Evolutionary conservation across 2,329 filamentous ascomycete genomes (phyloP).

Genomic region (Scedosporium boydii): DNA sequence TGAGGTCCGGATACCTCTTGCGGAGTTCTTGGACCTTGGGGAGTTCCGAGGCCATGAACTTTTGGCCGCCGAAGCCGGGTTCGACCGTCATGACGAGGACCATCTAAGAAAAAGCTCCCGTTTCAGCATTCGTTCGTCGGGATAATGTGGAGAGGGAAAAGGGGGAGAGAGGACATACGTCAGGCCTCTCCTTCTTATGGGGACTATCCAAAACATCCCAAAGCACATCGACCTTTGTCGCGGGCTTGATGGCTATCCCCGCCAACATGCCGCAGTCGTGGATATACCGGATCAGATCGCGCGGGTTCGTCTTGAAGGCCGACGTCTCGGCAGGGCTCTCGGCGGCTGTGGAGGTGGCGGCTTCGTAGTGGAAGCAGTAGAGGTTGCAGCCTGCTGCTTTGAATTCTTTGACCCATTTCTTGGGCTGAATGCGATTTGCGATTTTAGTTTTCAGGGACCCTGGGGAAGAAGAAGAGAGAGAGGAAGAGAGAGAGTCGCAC

Average conservation of each 20-base stretch:
- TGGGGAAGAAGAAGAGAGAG: background rate
- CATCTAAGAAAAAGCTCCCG: conserved; percentile 54
- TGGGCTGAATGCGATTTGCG: conserved; percentile 53
- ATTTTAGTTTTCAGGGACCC: background rate
- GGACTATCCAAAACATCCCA: conserved; percentile 77
- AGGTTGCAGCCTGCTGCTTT: conserved; percentile 88
- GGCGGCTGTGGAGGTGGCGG: conserved; percentile 79
- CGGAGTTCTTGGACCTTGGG: conserved; percentile 85
- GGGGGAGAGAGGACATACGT: conserved; percentile 51
- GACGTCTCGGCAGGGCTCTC: conserved; percentile 63
- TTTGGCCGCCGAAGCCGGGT: conserved; percentile 94
- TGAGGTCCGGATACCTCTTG: conserved; percentile 76
- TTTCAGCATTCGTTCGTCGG: conserved; percentile 7
- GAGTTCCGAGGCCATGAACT: conserved; percentile 94
- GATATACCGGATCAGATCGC: conserved; percentile 81
- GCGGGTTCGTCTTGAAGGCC: conserved; percentile 67
- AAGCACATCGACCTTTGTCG: conserved; percentile 80
- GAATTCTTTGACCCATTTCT: conserved; percentile 97
- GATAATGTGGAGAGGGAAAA: background rate
- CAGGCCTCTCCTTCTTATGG: conserved; percentile 67
- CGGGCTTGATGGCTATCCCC: conserved; percentile 91
- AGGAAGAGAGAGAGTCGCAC: conserved; percentile 34
- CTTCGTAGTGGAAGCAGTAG: conserved; percentile 99
- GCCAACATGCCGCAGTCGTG: conserved; percentile 82
- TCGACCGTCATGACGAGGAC: conserved; percentile 97